phyloP scores from a whole-genome alignment of 164 flowering plant species.

The Annona squamosa region DNA sequence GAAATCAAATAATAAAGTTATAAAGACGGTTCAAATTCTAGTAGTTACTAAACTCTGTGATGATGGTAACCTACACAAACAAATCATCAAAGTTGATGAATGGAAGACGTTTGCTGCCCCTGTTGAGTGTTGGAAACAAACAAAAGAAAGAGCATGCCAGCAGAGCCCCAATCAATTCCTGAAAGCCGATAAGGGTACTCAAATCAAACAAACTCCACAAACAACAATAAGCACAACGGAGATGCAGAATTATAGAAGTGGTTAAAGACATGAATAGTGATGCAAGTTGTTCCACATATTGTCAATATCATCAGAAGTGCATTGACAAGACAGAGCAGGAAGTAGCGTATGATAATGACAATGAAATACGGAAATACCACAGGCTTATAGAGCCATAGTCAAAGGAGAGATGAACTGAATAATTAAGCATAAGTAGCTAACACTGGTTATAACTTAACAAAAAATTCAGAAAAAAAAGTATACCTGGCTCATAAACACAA shows the following conservation, averaged over 20 bases:
- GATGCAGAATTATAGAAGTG: neutral
- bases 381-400: no score
- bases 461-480: neutral
- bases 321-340: no score
- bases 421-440: no score
- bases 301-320: no score
- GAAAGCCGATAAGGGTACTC: slow-evolving; percentile 19
- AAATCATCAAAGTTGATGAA: slow-evolving; percentile 75
- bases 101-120: slow-evolving; percentile 66
- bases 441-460: neutral
- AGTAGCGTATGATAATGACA: no score
- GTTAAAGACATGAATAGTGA: no score
- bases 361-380: no score
- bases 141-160: slow-evolving; percentile 87
- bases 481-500: slow-evolving; percentile 80
- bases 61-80: slow-evolving; percentile 63
- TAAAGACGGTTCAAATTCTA: neutral
- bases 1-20: neutral
- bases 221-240: neutral
- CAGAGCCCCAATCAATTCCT: slow-evolving; percentile 85
- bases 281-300: no score
- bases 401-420: no score
- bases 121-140: slow-evolving; percentile 53
- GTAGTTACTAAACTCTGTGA: neutral
- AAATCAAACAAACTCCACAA: neutral